These are phyloP conservation scores for Vigna unguiculata DNA, from an alignment of 306 rosid species.

Conservation along the genomic window DNA sequence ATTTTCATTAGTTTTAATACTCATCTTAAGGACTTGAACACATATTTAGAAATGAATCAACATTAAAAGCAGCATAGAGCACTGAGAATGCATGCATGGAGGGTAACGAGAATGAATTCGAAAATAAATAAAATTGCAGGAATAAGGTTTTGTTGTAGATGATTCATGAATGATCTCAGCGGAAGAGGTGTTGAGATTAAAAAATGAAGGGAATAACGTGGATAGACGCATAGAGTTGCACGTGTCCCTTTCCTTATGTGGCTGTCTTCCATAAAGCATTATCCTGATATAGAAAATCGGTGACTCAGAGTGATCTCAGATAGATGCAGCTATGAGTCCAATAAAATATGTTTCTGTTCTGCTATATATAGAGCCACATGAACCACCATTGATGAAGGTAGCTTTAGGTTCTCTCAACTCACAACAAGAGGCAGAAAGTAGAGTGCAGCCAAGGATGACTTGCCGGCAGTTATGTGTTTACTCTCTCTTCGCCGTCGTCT, in stretches of 20 bases:
- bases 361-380: background rate
- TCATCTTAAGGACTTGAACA: too few relatives aligned
- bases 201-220: slow-evolving; percentile 9
- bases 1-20: too few relatives aligned
- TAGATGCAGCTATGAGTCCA: background rate
- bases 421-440: slow-evolving; percentile 47
- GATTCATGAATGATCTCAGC: slow-evolving; percentile 23
- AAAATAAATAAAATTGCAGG: background rate
- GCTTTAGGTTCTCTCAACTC: slow-evolving; percentile 35
- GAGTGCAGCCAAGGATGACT: slow-evolving; percentile 64
- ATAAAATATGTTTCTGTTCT: background rate
- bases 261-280: background rate
- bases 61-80: too few relatives aligned
- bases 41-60: too few relatives aligned
- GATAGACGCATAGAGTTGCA: background rate
- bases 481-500: background rate
- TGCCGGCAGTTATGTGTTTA: slow-evolving; percentile 29
- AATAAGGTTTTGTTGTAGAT: slow-evolving; percentile 10
- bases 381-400: background rate
- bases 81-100: background rate
- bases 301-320: background rate
- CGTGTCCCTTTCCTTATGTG: slow-evolving; percentile 37
- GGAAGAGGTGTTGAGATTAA: background rate
- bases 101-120: background rate
- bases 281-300: slow-evolving; percentile 38